A percentile compares a stretch with the other conserved stretches of the same genome.
Conservation (phyloP, 768 basidiomycete genomes). For the Tricholoma sp. region DNA sequence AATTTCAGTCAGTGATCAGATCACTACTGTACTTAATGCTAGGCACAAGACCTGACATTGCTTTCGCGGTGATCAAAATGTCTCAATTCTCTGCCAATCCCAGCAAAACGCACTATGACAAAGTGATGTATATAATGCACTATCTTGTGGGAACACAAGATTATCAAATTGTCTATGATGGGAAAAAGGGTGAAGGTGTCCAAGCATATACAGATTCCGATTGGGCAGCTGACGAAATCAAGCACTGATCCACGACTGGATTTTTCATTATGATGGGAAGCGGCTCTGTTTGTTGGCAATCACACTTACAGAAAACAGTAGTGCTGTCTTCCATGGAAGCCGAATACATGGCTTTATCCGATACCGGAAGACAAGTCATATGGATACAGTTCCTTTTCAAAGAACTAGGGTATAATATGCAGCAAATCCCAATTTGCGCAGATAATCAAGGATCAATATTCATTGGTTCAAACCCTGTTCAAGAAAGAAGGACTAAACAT, state of each 20-base stretch:
- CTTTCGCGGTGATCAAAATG: background rate
- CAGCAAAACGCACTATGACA: slow-evolving; percentile 12
- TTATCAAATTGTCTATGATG: background rate
- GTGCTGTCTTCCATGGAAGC: background rate
- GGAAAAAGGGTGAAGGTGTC: background rate
- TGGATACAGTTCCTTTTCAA: too few species aligned
- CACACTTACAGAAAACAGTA: too few species aligned
- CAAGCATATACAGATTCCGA: too few species aligned
- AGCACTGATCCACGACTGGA: background rate
- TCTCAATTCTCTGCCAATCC: slow-evolving; percentile 17
- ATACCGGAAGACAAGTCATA: background rate
- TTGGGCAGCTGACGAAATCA: background rate
- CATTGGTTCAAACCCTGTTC: too few species aligned
- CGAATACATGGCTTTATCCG: background rate
- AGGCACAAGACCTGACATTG: background rate
- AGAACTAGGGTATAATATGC: too few species aligned
- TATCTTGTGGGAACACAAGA: background rate
- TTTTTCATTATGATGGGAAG: slow-evolving; percentile 9
- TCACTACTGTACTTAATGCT: background rate
- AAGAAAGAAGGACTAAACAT: slow-evolving; percentile 37
- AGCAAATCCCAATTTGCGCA: slow-evolving; percentile 11
- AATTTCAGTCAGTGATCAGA: too few species aligned
- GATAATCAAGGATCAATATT: slow-evolving; percentile 35
- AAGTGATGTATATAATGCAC: background rate
- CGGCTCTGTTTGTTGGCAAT: background rate